These are phyloP conservation scores for Podospora appendiculata DNA, from an alignment of 495 filamentous ascomycete genomes.

Conservation along the genomic window DNA sequence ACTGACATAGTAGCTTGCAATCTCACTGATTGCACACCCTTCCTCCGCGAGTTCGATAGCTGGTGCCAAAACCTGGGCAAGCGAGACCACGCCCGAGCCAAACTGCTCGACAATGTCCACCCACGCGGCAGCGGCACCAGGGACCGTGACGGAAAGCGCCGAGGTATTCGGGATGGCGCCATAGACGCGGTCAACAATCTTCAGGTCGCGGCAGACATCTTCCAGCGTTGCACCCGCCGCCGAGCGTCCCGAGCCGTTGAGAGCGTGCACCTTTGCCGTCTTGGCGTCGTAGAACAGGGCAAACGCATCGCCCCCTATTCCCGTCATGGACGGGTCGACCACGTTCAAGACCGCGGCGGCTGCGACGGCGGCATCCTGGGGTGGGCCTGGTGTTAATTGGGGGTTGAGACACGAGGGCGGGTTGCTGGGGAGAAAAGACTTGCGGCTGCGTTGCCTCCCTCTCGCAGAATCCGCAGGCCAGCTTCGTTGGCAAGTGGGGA, in stretches of 20 bases:
- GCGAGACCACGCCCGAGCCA: slow-evolving; percentile 62
- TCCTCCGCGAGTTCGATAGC: slow-evolving; percentile 70
- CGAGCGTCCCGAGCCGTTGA: slow-evolving; percentile 76
- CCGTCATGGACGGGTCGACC: slow-evolving; percentile 73
- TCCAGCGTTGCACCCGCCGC: slow-evolving; percentile 51
- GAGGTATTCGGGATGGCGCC: slow-evolving; percentile 56
- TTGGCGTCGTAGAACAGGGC: slow-evolving; percentile 70
- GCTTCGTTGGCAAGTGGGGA: slow-evolving; percentile 74
- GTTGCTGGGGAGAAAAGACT: slow-evolving; percentile 15
- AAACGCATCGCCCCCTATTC: slow-evolving; percentile 85
- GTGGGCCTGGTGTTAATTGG: not conserved
- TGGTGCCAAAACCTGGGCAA: slow-evolving; percentile 63
- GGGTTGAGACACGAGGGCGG: not conserved
- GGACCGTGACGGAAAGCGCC: slow-evolving; percentile 63
- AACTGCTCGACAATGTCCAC: slow-evolving; percentile 73
- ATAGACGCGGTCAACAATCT: slow-evolving; percentile 37
- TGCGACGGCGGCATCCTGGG: slow-evolving; percentile 14
- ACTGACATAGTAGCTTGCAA: slow-evolving; percentile 53
- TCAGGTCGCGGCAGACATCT: slow-evolving; percentile 54
- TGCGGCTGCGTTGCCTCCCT: slow-evolving; percentile 78
- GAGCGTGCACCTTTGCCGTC: slow-evolving; percentile 59
- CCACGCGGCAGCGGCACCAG: slow-evolving; percentile 79
- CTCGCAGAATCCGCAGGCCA: slow-evolving; percentile 61
- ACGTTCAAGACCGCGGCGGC: slow-evolving; percentile 66
- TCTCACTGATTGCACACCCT: slow-evolving; percentile 71